These are phyloP conservation scores for Rasamsonia emersonii DNA, from an alignment of 2,329 filamentous ascomycete species.

Conservation along the genomic window DNA sequence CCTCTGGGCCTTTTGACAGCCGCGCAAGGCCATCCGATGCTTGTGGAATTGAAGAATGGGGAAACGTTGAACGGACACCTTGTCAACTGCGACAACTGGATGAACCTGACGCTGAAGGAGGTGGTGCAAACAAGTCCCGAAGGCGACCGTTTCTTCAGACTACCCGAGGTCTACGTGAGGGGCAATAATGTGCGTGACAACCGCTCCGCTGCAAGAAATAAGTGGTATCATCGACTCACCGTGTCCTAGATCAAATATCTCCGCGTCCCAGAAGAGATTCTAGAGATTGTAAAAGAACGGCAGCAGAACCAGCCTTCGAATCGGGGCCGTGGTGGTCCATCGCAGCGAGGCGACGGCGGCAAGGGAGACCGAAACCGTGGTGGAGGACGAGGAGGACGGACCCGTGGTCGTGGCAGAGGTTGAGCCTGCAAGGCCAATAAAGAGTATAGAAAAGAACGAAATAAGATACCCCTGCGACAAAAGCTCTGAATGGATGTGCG, in stretches of 20 bases:
- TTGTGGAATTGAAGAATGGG: slow-evolving; percentile 94
- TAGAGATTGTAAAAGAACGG: slow-evolving; percentile 87
- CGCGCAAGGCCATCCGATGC: slow-evolving; percentile 95
- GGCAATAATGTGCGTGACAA: slow-evolving; percentile 76
- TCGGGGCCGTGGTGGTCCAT: slow-evolving; percentile 32
- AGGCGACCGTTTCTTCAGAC: slow-evolving; percentile 83
- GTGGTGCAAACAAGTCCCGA: slow-evolving; percentile 95
- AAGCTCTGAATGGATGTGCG: slow-evolving; percentile 17
- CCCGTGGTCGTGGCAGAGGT: slow-evolving; percentile 36
- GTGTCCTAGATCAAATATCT: slow-evolving; percentile 84
- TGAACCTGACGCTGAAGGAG: slow-evolving; percentile 96
- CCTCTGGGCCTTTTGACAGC: slow-evolving; percentile 78
- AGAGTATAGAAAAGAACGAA: slow-evolving; percentile 9
- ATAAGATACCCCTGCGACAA: slow-evolving; percentile 28
- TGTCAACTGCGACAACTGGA: slow-evolving; percentile 97
- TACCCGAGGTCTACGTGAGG: slow-evolving; percentile 92
- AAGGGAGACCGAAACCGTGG: slow-evolving; percentile 33
- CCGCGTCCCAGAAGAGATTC: slow-evolving; percentile 90
- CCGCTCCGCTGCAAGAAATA: neutral
- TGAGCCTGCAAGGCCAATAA: slow-evolving; percentile 18
- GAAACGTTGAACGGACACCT: slow-evolving; percentile 96
- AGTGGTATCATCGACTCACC: slow-evolving; percentile 4
- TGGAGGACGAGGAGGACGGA: slow-evolving; percentile 35
- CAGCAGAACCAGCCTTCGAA: slow-evolving; percentile 58
- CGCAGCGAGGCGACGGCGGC: slow-evolving; percentile 26